A percentile compares a stretch with the other conserved stretches of the same genome.
phyloP scores from a whole-genome alignment of 1,284 basidiomycete genomes.

The Chalciporus sp. region DNA sequence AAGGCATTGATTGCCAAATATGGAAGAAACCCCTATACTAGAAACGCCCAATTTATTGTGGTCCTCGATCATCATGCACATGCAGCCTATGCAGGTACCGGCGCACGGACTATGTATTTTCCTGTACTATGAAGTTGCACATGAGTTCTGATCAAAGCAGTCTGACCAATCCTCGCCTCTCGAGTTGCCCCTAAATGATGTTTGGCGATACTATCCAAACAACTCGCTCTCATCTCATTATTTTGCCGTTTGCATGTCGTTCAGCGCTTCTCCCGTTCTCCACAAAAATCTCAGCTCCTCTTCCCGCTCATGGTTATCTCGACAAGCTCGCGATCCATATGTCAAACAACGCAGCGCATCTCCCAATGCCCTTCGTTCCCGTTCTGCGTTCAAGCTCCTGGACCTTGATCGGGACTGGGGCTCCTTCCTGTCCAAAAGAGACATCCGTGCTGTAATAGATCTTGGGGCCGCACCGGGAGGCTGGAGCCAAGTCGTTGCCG shows the following conservation, averaged over 20 bases:
- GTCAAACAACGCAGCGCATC: constrained; percentile 57
- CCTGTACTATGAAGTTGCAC: too few relatives aligned
- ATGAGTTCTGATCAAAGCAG: too few relatives aligned
- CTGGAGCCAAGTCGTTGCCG: constrained; percentile 83
- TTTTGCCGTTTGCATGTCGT: constrained; percentile 21
- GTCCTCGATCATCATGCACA: too few relatives aligned
- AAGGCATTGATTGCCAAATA: not conserved
- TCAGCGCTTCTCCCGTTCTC: constrained; percentile 34
- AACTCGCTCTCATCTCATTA: constrained; percentile 8
- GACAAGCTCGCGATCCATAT: constrained; percentile 69
- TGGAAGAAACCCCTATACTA: not conserved
- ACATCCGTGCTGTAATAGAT: constrained; percentile 71
- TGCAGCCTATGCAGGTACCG: too few relatives aligned
- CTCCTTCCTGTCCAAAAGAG: constrained; percentile 51
- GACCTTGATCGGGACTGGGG: constrained; percentile 63
- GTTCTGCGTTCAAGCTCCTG: constrained; percentile 85
- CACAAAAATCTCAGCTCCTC: constrained; percentile 38
- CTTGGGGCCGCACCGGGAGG: constrained; percentile 88
- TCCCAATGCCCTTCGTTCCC: constrained; percentile 63
- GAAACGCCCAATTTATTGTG: too few relatives aligned
- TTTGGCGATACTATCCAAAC: constrained; percentile 27
- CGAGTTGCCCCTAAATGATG: not conserved
- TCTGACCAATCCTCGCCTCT: too few relatives aligned
- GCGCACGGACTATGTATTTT: too few relatives aligned
- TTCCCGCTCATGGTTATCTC: constrained; percentile 58